A percentile compares a stretch with the other conserved stretches of the same genome.
These are phyloP conservation scores for Phytophthora citrophthora DNA, from an alignment of 352 stramenopile species.

Conservation along the genomic window DNA sequence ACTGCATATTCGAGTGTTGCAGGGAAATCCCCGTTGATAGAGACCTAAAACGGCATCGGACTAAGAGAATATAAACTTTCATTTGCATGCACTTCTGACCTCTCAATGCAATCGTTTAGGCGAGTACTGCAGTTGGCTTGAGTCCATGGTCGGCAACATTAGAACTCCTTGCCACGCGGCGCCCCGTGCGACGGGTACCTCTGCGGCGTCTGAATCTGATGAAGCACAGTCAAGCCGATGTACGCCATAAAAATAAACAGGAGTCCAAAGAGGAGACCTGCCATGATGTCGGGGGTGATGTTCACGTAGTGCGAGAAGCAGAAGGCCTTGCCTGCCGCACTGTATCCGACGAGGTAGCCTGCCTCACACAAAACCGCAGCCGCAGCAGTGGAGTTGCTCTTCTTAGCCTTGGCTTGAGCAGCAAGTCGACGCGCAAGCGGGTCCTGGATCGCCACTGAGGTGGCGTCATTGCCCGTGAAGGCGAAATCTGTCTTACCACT, in stretches of 20 bases:
- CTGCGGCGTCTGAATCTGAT: constrained; percentile 80
- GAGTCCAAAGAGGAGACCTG: constrained; percentile 75
- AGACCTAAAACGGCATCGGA: neutral
- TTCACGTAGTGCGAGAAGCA: constrained; percentile 88
- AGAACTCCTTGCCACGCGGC: constrained; percentile 87
- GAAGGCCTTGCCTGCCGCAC: constrained; percentile 64
- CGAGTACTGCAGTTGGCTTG: neutral
- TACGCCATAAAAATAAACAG: constrained; percentile 86
- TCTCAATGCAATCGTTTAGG: constrained; percentile 9
- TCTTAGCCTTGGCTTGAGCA: constrained; percentile 28
- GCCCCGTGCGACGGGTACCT: constrained; percentile 75
- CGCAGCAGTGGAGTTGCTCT: constrained; percentile 18
- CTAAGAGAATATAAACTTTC: constrained; percentile 31
- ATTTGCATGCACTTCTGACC: constrained; percentile 26
- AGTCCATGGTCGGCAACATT: constrained; percentile 17
- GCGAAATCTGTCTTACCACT: constrained; percentile 60
- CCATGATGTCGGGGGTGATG: constrained; percentile 82
- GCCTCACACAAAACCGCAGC: constrained; percentile 60
- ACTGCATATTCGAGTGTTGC: constrained; percentile 74
- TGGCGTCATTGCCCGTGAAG: constrained; percentile 61
- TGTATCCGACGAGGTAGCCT: constrained; percentile 66
- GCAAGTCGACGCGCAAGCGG: constrained; percentile 42
- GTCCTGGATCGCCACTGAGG: constrained; percentile 32
- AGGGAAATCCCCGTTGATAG: neutral
- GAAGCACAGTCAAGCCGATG: constrained; percentile 68